Evolutionary conservation across 257 asterid genomes (phyloP), one percentile per base, ranked within the genome.

Genomic region (Solanum piurae): DNA sequence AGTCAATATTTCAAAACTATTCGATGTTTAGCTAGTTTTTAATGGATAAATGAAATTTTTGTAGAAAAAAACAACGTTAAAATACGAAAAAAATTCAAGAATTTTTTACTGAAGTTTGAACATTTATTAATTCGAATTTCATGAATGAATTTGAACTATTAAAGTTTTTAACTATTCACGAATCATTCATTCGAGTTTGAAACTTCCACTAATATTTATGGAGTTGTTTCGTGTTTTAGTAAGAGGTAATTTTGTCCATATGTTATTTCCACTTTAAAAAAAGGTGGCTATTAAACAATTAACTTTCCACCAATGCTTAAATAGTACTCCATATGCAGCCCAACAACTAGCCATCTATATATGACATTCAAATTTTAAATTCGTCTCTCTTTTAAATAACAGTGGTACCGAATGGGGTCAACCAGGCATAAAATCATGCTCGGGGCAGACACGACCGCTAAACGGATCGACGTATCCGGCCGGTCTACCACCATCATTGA

Each of bases 341-440:
- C 16, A n/a, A 64, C 10, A 64, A 64, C 73, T 64, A 20, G 25
- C n/a, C 25, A 72, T 33, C 8, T 9, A 18, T 38, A 5, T 9
- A 73, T 7, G 5, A 27, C 16, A 1, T 27, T 29, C 58, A 87
- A 83, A 14, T 25, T 18, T 25, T 20, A 8, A 11, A 40, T 31
- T 25, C 34, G 9, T 62, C 62, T 36, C 7, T 25, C 7, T 18
- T 44, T 14, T 21, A 44, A 2, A 25, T 36, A 29, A 85, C 87
- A 95, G 98, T 76, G 98, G 99, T 33, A 94, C 91, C 13, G 83
- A 90, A 5, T 96, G 98, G 99, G 85, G 92, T 58, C 96, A 95
- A 86, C 96, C 95, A 7, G 90, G 82, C 2, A 92, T 92, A 0
- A 94, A 90, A 85, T 89, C 95, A 3, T 96, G 99, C 49, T 23